Evolutionary conservation across 192 early-diverging fungal genomes (phyloP).

Genomic region (Kickxella alabastrina): DNA sequence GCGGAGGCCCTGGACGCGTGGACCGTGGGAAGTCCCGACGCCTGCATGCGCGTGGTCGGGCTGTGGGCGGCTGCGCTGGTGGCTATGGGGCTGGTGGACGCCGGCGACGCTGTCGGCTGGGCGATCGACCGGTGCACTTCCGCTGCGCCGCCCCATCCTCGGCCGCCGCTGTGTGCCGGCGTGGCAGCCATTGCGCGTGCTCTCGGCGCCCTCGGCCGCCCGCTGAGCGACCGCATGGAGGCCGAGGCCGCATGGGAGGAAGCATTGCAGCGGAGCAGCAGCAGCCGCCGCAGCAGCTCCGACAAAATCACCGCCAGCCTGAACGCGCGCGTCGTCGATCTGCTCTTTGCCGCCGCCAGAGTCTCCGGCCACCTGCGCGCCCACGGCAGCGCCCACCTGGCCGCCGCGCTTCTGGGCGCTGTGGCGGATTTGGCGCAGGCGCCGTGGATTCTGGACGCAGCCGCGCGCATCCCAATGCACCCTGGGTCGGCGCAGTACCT

Average conservation of each 20-base stretch:
- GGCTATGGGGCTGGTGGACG: constrained; percentile 23
- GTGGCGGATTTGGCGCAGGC: constrained; percentile 29
- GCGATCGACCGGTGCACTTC: constrained; percentile 20
- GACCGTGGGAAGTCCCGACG: neutral
- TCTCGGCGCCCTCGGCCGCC: constrained; percentile 21
- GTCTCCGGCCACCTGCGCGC: constrained; percentile 24
- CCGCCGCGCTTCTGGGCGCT: constrained; percentile 12
- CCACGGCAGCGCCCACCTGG: constrained; percentile 11
- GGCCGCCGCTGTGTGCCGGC: constrained; percentile 3
- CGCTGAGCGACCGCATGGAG: constrained; percentile 11
- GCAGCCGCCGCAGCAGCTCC: constrained; percentile 6
- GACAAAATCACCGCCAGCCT: constrained; percentile 23
- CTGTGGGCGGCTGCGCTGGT: constrained; percentile 21
- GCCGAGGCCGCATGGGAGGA: constrained; percentile 18
- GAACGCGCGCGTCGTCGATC: no score
- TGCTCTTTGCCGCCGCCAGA: constrained; percentile 31
- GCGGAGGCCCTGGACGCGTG: constrained; percentile 5
- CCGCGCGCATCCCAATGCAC: constrained; percentile 7
- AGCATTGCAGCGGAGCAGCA: constrained; percentile 9
- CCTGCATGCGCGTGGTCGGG: constrained; percentile 4
- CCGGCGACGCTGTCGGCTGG: constrained; percentile 32
- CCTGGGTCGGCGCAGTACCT: constrained; percentile 3
- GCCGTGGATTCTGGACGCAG: constrained; percentile 13
- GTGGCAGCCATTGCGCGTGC: constrained; percentile 21
- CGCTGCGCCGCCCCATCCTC: no score